These are phyloP conservation scores for Nannochloris sp. DNA, from an alignment of 139 green algal species.

Conservation along the genomic window DNA sequence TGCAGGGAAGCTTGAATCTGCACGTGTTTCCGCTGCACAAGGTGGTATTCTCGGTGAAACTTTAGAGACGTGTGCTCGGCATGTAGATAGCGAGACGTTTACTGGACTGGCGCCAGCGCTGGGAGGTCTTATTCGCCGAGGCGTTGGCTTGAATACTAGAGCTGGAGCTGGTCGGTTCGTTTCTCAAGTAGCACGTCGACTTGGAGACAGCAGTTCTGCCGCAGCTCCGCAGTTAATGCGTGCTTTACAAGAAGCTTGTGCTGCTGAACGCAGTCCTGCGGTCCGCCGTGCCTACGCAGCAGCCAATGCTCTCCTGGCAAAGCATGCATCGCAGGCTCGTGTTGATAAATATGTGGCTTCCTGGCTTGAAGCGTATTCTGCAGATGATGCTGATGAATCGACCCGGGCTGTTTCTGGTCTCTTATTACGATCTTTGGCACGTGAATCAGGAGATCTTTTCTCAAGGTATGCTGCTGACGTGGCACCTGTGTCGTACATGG, in stretches of 20 bases:
- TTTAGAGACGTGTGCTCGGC: slow-evolving; percentile 54
- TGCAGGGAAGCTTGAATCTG: slow-evolving; percentile 49
- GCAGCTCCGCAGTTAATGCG: slow-evolving; percentile 12
- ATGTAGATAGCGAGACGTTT: slow-evolving; percentile 36
- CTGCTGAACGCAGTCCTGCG: slow-evolving; percentile 47
- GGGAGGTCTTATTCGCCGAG: slow-evolving; percentile 34
- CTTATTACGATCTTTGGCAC: slow-evolving; percentile 59
- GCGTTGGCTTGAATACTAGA: slow-evolving; percentile 63
- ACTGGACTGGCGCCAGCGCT: slow-evolving; percentile 33
- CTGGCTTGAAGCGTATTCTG: slow-evolving; percentile 36
- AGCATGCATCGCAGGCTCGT: slow-evolving; percentile 40
- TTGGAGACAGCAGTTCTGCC: slow-evolving; percentile 20
- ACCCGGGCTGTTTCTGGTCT: slow-evolving; percentile 42
- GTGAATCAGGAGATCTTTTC: slow-evolving; percentile 47
- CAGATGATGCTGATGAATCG: neutral
- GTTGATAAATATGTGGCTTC: slow-evolving; percentile 52
- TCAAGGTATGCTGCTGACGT: slow-evolving; percentile 25
- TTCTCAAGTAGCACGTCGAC: slow-evolving; percentile 23
- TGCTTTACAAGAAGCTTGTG: slow-evolving; percentile 25
- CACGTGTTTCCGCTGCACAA: slow-evolving; percentile 39
- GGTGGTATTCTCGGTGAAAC: slow-evolving; percentile 51
- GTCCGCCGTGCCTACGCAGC: slow-evolving; percentile 61
- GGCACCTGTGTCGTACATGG: slow-evolving; percentile 16
- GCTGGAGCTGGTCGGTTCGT: slow-evolving; percentile 73
- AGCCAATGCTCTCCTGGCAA: slow-evolving; percentile 48